Percentiles rank a stretch among this genome's conserved stretches.
Conservation (phyloP, 495 filamentous ascomycete species). For the Hypoxylon perforatum region DNA sequence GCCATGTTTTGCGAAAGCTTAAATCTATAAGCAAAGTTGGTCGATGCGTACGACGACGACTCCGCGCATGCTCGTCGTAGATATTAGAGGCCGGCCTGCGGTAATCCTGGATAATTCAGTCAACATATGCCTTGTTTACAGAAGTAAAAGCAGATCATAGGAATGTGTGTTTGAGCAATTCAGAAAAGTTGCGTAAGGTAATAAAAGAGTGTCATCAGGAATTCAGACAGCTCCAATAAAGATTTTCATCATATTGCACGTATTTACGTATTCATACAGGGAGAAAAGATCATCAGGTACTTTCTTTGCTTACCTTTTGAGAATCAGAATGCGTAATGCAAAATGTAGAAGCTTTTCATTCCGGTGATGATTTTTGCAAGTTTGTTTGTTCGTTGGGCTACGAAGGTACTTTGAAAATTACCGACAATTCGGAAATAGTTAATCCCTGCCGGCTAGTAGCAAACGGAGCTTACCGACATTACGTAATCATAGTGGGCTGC, state of each 20-base stretch:
- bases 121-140: not conserved
- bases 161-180: constrained; percentile 32
- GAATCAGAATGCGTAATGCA: too few species aligned
- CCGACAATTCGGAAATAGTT: too few species aligned
- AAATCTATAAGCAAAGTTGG: constrained; percentile 22
- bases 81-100: not conserved
- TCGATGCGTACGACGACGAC: not conserved
- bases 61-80: constrained; percentile 22
- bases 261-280: not conserved
- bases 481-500: not conserved
- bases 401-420: too few species aligned
- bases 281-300: not conserved
- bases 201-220: constrained; percentile 63
- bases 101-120: constrained; percentile 1
- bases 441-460: too few species aligned
- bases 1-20: constrained; percentile 38
- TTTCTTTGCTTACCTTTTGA: constrained; percentile 21
- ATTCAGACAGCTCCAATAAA: constrained; percentile 99
- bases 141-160: not conserved
- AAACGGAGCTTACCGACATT: not conserved
- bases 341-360: too few species aligned
- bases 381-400: too few species aligned
- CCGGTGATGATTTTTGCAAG: too few species aligned
- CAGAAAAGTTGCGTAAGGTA: constrained; percentile 66
- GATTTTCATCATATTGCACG: constrained; percentile 58